A percentile compares a stretch with the other conserved stretches of the same genome.
phyloP scores from a whole-genome alignment of 1,284 basidiomycete species.

The Amylostereum areolatum region DNA sequence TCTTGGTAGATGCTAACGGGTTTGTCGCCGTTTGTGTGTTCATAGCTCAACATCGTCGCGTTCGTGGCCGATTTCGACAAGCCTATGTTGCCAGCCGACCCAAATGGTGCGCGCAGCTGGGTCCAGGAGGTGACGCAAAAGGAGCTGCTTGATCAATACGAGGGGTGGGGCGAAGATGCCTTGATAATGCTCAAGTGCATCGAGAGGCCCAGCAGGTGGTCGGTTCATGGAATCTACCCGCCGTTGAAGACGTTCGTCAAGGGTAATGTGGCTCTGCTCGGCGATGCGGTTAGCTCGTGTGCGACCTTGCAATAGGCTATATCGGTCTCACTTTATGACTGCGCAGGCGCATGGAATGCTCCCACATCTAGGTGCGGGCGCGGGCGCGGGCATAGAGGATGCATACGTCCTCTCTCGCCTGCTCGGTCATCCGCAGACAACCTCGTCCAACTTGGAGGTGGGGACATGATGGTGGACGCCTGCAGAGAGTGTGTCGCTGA shows the following conservation, averaged over 20 bases:
- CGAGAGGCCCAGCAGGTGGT: constrained; percentile 52
- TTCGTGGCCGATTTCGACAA: constrained; percentile 38
- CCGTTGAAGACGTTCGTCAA: constrained; percentile 41
- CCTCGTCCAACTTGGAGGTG: constrained; percentile 40
- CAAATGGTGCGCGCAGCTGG: constrained; percentile 36
- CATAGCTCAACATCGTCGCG: constrained; percentile 52
- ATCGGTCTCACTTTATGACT: not conserved
- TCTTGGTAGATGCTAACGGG: constrained; percentile 1
- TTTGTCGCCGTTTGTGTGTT: not conserved
- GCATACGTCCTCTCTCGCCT: constrained; percentile 44
- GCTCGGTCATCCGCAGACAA: constrained; percentile 40
- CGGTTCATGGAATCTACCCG: constrained; percentile 47
- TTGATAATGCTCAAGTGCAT: constrained; percentile 39
- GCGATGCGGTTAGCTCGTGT: constrained; percentile 46
- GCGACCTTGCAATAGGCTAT: not conserved
- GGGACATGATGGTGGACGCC: constrained; percentile 10
- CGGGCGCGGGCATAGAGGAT: constrained; percentile 61
- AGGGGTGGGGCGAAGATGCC: constrained; percentile 45
- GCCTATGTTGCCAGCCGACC: constrained; percentile 29
- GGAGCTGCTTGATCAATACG: constrained; percentile 40
- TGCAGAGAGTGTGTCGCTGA: constrained; percentile 1
- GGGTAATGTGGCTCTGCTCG: constrained; percentile 46
- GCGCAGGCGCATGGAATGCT: constrained; percentile 53
- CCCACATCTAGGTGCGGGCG: constrained; percentile 57
- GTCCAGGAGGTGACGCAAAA: constrained; percentile 35